Evolutionary conservation across 2,329 filamentous ascomycete species (phyloP), one percentile per base, ranked within the genome.

Genomic region (Aspergillus awamori): DNA sequence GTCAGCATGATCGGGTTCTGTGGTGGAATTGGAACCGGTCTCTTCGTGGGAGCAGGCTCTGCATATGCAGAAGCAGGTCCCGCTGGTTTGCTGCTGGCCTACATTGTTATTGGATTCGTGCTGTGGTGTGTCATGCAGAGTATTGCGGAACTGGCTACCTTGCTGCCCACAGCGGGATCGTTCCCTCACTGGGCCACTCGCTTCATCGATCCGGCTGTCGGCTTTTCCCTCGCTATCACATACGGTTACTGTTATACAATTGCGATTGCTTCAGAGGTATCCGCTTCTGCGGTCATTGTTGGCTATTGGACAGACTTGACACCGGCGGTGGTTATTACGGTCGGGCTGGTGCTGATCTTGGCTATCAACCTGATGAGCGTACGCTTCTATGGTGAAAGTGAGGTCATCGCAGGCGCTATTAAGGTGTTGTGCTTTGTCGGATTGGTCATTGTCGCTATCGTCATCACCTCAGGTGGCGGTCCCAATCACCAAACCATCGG

Each of bases 171-270:
- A 17, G 91, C 93, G 10, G 93, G 93, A 54, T 95, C 92, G 2
- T 97, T 97, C 74, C 92, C 92, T 1, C 89, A 92, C 8, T 97
- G 93, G 80, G 94, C 93, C 17, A 96, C 92, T 8, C 86, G 93
- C 11, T 97, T 97, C 71, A 79, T 97, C 33, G 92, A 97, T 72
- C 93, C 93, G 0, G 91, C 93, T 0, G 96, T 92, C 89, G 92
- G 92, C 0, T 96, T 96, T 73, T 91, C 92, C 41, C 93, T 96
- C 89, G 92, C 74, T 11, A 73, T 74, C 20, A 74, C 72, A 88
- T 53, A 96, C 90, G 92, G 95, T 92, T 76, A 95, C 93, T 76
- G 91, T 88, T 39, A 79, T 93, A 72, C 90, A 90, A 80, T 96
- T 90, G 93, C 83, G 91, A 38, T 86, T 89, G 57, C 87, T 89